A percentile compares a stretch with the other conserved stretches of the same genome.
Evolutionary conservation across 2,329 filamentous ascomycete species (phyloP).

Genomic region (Cladosporium cucumerinum): DNA sequence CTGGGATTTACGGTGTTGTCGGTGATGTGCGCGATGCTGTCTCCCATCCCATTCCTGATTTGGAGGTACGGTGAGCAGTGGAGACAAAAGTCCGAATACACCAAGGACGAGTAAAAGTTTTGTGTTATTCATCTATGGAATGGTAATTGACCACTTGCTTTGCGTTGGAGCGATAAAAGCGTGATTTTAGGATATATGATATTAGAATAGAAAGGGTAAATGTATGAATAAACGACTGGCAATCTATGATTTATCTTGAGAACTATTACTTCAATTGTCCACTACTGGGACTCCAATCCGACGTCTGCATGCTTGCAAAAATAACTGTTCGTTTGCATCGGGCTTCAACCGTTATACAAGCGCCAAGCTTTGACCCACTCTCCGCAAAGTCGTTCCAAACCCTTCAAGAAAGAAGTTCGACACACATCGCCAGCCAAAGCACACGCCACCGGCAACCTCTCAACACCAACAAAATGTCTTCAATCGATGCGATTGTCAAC

Average conservation of each 20-base stretch:
- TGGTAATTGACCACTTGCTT: background rate
- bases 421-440: background rate
- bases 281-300: background rate
- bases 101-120: slow-evolving; percentile 20
- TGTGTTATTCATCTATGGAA: background rate
- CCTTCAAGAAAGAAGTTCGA: background rate
- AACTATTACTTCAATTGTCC: background rate
- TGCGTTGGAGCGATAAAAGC: slow-evolving; percentile 13
- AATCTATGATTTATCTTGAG: background rate
- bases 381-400: background rate
- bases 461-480: slow-evolving; percentile 4
- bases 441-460: slow-evolving; percentile 1
- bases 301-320: background rate
- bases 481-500: slow-evolving; percentile 16
- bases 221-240: background rate
- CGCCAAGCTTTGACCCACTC: slow-evolving; percentile 10
- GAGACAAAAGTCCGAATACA: slow-evolving; percentile 29
- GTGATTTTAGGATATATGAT: background rate
- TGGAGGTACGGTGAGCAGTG: slow-evolving; percentile 28
- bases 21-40: slow-evolving; percentile 23
- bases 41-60: slow-evolving; percentile 29
- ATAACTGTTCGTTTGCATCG: background rate
- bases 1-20: slow-evolving; percentile 36
- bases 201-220: background rate
- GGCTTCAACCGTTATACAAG: background rate